Evolutionary conservation across 2,329 filamentous ascomycete genomes (phyloP), one percentile per base, ranked within the genome.

Genomic region (Mycosphaerella sp.): DNA sequence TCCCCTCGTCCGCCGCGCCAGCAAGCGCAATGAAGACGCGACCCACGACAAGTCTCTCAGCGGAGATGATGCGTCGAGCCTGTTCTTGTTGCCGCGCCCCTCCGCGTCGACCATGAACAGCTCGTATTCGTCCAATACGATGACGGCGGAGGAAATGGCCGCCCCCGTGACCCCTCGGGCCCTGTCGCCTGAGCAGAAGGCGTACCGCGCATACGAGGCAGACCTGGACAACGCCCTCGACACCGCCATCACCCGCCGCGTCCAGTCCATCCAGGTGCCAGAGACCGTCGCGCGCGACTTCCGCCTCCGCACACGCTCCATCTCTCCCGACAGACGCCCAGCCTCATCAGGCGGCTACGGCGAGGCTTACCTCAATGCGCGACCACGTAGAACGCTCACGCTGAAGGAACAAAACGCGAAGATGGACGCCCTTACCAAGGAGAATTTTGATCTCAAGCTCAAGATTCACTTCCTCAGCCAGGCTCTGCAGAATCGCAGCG

Each of bases 401-500:
- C 76, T 98, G 40, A 97, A 96, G 70, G 93, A 98, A 72, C 93
- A 98, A 72, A 95, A 92, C 68, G 95, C 87, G 72, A 97, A 92
- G 11, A 96, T 98, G 60, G 93, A 98, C 71, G 84, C 91, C 55
- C 79, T 97, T 2, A 95, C 89, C 56, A 98, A 98, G 73, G 93
- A 98, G 70, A 98, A 98, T 61, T 98, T 97, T 68, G 92, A 96
- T 69, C 75, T 97, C 52, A 96, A 97, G 72, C 84, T 97, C 72
- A 95, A 95, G 69, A 93, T 97, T 60, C 95, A 96, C 78, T 98
- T 96, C 67, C 80, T 98, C 46, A 95, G 92, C 65, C 89, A 97
- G 70, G 87, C 92, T 1, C 76, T 98, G 17, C 90, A 95, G 71
- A 93, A 92, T 67, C 81, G 95, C 41, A 96, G 91, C 1, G 92